Base-by-base conservation (phyloP, 2,329 filamentous ascomycete genomes). In the Aspergillus melleus region DNA sequence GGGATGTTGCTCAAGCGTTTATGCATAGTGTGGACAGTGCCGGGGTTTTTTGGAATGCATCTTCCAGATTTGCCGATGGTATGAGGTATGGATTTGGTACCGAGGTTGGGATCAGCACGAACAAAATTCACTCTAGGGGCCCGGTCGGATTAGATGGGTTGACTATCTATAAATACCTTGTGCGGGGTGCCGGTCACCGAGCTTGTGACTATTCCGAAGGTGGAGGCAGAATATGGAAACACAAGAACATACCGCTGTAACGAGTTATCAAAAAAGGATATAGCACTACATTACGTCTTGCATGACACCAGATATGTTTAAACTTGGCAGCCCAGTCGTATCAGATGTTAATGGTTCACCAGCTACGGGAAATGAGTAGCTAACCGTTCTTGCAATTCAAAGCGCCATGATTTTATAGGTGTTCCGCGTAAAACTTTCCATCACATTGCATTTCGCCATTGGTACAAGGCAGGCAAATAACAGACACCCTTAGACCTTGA, bases 31-130 rank as follows among this genome's bases (percentile, higher is more conserved):
- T 98, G 54, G 95, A 98, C 78, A 91, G 92, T 29, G 90, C 92
- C 0, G 94, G 93, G 55, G 93, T 94, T 19, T 99, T 96, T 83
- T 97, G 94, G 92, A 99, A 99, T 74, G 91, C 92, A 8, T 96
- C 91, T 24, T 96, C 92, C 9, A 86, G 95, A 54, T 94, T 99
- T 79, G 92, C 93, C 6, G 95, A 99, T 75, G 95, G 95, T 8
- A 97, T 96, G 90, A 85, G 95, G 47, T 98, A 96, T 74, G 95
- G 95, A 8, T 99, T 99, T 77, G 95, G 95, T 52, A 98, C 95
- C 0, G 95, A 99, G 79, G 95, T 99, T 24, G 95, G 95, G 57
- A 98, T 99, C 77, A 96, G 91, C 79, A 99, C 95, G 53, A 99
- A 97, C 82, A 99, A 98, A 82, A 96, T 99, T 64, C 95, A 99